Evolutionary conservation across 768 basidiomycete species (phyloP).

Genomic region (Chiua virens): DNA sequence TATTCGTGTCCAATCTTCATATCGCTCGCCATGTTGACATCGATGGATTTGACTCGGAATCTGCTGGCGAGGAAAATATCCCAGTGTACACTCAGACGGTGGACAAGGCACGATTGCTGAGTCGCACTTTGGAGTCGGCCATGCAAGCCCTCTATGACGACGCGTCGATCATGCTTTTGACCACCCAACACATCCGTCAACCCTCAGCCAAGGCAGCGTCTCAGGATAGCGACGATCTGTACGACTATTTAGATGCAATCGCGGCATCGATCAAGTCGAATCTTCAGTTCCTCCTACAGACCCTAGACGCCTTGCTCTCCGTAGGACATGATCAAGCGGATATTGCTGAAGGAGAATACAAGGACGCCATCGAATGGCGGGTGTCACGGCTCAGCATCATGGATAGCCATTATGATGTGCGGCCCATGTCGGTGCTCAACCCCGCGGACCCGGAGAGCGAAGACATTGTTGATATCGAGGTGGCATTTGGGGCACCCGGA

Average conservation of each 20-base stretch:
- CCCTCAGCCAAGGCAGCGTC: constrained; percentile 1
- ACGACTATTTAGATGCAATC: constrained; percentile 50
- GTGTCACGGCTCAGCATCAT: constrained; percentile 68
- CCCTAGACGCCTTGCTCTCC: constrained; percentile 59
- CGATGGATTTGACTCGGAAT: constrained; percentile 62
- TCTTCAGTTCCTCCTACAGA: constrained; percentile 52
- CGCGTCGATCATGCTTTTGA: constrained; percentile 56
- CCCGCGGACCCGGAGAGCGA: constrained; percentile 42
- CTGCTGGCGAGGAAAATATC: constrained; percentile 41
- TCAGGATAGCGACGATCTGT: constrained; percentile 21
- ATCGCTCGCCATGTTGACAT: constrained; percentile 82
- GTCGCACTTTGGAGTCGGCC: constrained; percentile 67
- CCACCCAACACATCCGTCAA: constrained; percentile 45
- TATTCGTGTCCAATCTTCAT: constrained; percentile 67
- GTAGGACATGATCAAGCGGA: constrained; percentile 73
- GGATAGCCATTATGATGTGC: constrained; percentile 49
- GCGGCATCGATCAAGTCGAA: constrained; percentile 56
- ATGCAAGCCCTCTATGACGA: constrained; percentile 79
- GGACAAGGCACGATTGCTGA: constrained; percentile 62
- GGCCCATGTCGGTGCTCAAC: constrained; percentile 38
- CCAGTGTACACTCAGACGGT: constrained; percentile 63
- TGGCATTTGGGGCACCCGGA: constrained; percentile 46
- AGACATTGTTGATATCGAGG: constrained; percentile 60
- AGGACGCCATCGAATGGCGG: constrained; percentile 74
- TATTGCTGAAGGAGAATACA: constrained; percentile 67